Evolutionary conservation across 2,329 filamentous ascomycete genomes (phyloP).

Genomic region (Arthrobotrys conoides): DNA sequence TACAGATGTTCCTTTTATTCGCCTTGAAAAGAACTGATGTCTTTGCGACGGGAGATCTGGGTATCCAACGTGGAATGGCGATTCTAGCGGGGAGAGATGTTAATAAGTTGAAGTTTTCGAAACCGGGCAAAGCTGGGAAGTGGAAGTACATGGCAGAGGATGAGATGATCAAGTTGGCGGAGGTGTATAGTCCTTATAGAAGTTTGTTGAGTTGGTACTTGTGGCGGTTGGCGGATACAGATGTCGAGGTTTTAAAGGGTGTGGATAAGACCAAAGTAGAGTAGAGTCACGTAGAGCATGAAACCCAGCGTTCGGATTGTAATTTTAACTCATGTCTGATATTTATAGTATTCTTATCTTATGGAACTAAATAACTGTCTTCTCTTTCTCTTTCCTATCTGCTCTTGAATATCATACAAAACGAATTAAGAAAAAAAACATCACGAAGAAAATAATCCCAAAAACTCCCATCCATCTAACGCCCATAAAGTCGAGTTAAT

Average conservation of each 20-base stretch:
- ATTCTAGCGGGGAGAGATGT: slow-evolving; percentile 87
- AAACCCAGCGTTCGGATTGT: background rate
- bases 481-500: slow-evolving; percentile 18
- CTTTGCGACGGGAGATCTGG: slow-evolving; percentile 90
- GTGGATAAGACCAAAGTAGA: slow-evolving; percentile 24
- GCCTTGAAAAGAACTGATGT: slow-evolving; percentile 95
- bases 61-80: slow-evolving; percentile 95
- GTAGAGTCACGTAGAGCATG: background rate
- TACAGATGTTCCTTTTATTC: slow-evolving; percentile 98
- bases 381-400: background rate
- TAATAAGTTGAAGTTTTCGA: slow-evolving; percentile 80
- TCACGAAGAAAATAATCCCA: background rate
- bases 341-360: background rate
- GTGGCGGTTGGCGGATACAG: slow-evolving; percentile 88
- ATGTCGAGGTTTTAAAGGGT: slow-evolving; percentile 72
- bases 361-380: background rate
- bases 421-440: background rate
- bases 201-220: slow-evolving; percentile 71
- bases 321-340: background rate
- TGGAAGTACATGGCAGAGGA: slow-evolving; percentile 98
- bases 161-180: slow-evolving; percentile 88
- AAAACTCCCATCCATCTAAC: slow-evolving; percentile 7
- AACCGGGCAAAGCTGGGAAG: slow-evolving; percentile 78
- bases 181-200: slow-evolving; percentile 85
- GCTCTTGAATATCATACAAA: slow-evolving; percentile 25